A percentile compares a stretch with the other conserved stretches of the same genome.
These are phyloP conservation scores for Zarea fungicola DNA, from an alignment of 2,329 filamentous ascomycete genomes.

Conservation along the genomic window DNA sequence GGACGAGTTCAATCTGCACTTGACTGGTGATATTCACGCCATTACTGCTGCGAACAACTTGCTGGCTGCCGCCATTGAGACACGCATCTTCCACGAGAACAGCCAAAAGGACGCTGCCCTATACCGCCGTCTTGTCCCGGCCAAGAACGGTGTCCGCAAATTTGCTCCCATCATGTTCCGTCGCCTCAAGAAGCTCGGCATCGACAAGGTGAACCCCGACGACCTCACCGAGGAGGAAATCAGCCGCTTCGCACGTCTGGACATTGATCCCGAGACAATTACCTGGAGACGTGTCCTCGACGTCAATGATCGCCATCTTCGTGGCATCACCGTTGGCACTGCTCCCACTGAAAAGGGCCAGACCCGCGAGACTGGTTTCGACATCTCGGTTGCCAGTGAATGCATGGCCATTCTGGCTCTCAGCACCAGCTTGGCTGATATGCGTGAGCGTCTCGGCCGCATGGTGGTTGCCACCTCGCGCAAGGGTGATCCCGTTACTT, in stretches of 20 bases:
- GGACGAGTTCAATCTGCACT: slow-evolving; percentile 98
- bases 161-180: slow-evolving; percentile 91
- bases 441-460: slow-evolving; percentile 86
- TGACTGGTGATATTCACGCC: slow-evolving; percentile 97
- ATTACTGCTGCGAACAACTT: slow-evolving; percentile 97
- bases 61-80: slow-evolving; percentile 92
- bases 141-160: slow-evolving; percentile 81
- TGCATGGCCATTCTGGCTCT: slow-evolving; percentile 98
- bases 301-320: slow-evolving; percentile 92
- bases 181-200: slow-evolving; percentile 90
- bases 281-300: slow-evolving; percentile 95
- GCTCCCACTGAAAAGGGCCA: slow-evolving; percentile 88
- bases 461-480: slow-evolving; percentile 93
- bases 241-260: slow-evolving; percentile 78
- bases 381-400: slow-evolving; percentile 95
- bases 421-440: slow-evolving; percentile 78
- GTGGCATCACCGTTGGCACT: slow-evolving; percentile 82
- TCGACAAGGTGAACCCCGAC: slow-evolving; percentile 89
- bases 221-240: slow-evolving; percentile 90
- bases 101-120: slow-evolving; percentile 88
- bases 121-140: slow-evolving; percentile 81
- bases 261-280: slow-evolving; percentile 95
- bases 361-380: slow-evolving; percentile 85
- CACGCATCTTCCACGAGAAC: slow-evolving; percentile 95
- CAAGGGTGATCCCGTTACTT: slow-evolving; percentile 85